phyloP scores from a whole-genome alignment of 1,139 yeast species.

The Candida smagusa region DNA sequence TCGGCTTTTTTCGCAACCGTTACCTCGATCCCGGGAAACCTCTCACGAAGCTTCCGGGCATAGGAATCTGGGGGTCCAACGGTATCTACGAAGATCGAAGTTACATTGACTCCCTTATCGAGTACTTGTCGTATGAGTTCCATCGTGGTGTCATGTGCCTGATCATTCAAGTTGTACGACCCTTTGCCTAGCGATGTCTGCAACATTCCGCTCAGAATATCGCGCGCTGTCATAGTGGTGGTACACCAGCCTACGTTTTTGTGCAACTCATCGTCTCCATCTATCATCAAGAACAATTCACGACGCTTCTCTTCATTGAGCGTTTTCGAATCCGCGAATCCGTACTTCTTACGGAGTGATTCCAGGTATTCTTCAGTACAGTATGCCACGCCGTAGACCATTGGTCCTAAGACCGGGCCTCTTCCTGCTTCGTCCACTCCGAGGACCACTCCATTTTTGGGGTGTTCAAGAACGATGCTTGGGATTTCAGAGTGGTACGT shows the following conservation, averaged over 20 bases:
- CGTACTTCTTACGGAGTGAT: constrained; percentile 53
- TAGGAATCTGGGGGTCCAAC: constrained; percentile 93
- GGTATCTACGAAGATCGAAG: constrained; percentile 83
- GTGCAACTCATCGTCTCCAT: constrained; percentile 39
- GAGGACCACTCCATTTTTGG: constrained; percentile 41
- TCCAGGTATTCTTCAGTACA: constrained; percentile 56
- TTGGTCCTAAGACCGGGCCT: constrained; percentile 95
- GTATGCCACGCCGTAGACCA: constrained; percentile 92
- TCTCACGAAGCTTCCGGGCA: constrained; percentile 64
- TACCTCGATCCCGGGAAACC: constrained; percentile 69
- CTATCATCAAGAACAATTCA: constrained; percentile 53
- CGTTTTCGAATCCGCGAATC: constrained; percentile 91
- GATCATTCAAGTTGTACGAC: constrained; percentile 81
- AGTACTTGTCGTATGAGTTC: constrained; percentile 61
- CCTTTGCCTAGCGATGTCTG: constrained; percentile 51
- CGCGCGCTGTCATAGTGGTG: constrained; percentile 79
- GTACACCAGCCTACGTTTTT: constrained; percentile 84
- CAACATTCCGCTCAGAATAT: constrained; percentile 87
- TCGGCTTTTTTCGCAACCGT: constrained; percentile 97
- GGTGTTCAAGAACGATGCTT: constrained; percentile 12
- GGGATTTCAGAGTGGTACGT: constrained; percentile 38
- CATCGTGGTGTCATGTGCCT: constrained; percentile 94
- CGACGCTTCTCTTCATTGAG: constrained; percentile 71
- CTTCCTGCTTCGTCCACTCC: constrained; percentile 99
- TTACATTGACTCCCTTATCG: constrained; percentile 58